Evolutionary conservation across 108 stramenopile species (phyloP), one percentile per base, ranked within the genome.

Genomic region (Nitzschia putrida): DNA sequence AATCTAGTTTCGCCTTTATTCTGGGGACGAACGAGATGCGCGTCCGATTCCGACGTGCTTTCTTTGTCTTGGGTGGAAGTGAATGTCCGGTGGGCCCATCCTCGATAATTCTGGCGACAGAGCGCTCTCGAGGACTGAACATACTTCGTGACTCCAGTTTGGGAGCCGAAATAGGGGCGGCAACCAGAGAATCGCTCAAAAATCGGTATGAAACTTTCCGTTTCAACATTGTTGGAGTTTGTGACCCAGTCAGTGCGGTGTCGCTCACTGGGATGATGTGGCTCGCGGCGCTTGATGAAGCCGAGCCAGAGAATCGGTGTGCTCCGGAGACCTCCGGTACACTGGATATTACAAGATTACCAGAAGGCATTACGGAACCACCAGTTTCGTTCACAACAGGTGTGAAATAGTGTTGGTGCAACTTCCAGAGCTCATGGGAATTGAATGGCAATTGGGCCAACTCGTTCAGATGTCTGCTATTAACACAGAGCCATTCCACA

Each of bases 1-100:
- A 76, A 58, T 85, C 84, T 37, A 85, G 69, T 47, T 78, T 88
- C 58, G 74, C 84, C 72, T 92, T 89, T 8, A 88, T 68, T 57
- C 88, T 64, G 20, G 92, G 92, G 20, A 93, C 73, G 64, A 90
- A 90, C 16, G 89, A 90, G 57, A 93, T 93, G 39, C 92, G 73
- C 13, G 84, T 83, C 49, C 87, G 82, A 47, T 87, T 90, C 25
- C 88, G 83, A 59, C 92, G 78, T 52, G 88, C 86, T 73, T 87
- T 71, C 67, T 93, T 93, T 11, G 80, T 78, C 53, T 85, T 85
- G 25, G 83, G 88, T 53, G 89, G 84, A 67, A 88, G 53, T 3
- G 79, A 81, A 41, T 86, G 74, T 3, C 72, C 78, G 37, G 60
- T 68, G 12, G 53, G 70, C 18, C 80, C 79, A 59, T 80, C 70